These are phyloP conservation scores for Neoconidiobolus thromboides DNA, from an alignment of 371 early-diverging fungal species.

Conservation along the genomic window DNA sequence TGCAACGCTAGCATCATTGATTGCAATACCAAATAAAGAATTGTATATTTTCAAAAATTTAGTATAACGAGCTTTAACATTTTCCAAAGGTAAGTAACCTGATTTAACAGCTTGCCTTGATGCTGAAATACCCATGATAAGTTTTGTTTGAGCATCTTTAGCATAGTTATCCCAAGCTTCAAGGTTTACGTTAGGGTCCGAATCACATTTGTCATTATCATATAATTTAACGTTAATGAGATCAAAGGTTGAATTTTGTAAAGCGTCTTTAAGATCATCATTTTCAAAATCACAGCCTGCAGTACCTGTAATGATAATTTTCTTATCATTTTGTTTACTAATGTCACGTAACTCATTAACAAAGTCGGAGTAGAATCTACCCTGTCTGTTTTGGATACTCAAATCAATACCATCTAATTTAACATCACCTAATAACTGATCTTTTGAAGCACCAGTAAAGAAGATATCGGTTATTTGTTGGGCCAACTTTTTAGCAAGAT, in stretches of 20 bases:
- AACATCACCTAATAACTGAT: constrained; percentile 36
- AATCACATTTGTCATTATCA: constrained; percentile 20
- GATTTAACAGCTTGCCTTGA: background rate
- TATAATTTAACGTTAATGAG: constrained; percentile 51
- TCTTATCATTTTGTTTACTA: constrained; percentile 9
- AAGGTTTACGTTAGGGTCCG: background rate
- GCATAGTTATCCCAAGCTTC: background rate
- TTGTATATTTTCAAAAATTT: no score
- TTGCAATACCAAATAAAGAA: no score
- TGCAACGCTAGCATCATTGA: no score
- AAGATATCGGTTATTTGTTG: constrained; percentile 37
- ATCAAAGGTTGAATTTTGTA: constrained; percentile 36
- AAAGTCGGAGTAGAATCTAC: constrained; percentile 23
- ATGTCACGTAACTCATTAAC: constrained; percentile 24
- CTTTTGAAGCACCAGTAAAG: constrained; percentile 20
- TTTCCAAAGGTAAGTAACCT: background rate
- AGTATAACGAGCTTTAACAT: no score
- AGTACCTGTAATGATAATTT: constrained; percentile 16
- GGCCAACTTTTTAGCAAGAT: constrained; percentile 32
- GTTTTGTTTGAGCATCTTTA: background rate
- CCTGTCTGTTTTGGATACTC: constrained; percentile 36
- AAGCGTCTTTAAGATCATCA: constrained; percentile 24
- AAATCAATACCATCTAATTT: constrained; percentile 46
- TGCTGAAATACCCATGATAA: background rate
- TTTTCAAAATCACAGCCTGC: constrained; percentile 32